Base-by-base conservation (phyloP, 805 yeast species). In the Suhomyces tanzawaensis region DNA sequence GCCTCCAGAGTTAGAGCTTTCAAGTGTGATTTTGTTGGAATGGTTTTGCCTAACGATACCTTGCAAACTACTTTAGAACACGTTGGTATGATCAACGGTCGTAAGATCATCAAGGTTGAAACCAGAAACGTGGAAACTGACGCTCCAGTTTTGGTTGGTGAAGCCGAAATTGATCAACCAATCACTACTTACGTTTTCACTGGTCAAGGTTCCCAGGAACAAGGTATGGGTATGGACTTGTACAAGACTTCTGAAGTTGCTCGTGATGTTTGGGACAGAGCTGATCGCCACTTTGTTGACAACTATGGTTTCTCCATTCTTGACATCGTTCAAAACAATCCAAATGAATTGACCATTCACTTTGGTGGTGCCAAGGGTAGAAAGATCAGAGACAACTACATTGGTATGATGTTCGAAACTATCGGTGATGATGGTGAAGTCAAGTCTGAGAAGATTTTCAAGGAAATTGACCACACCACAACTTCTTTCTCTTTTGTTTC, bases 181-280 rank as follows among this genome's bases (percentile, higher is more conserved):
- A 85, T 83, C 37, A 86, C 98, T 30, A 85, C 99, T 15, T 93
- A 86, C 63, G 95, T 93, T 41, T 93, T 95, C 72, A 93, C 99
- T 49, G 99, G 99, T 61, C 99, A 93, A 76, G 99, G 99, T 66
- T 91, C 99, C 44, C 99, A 93, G 71, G 99, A 95, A 68, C 99
- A 95, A 74, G 97, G 97, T 64, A 93, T 93, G 99, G 99, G 99
- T 76, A 93, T 93, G 99, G 99, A 93, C 66, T 77, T 93, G 61
- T 93, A 93, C 67, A 82, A 81, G 49, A 76, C 85, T 29, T 85
- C 96, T 35, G 89, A 79, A 21, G 96, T 93, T 62, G 99, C 99
- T 37, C 81, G 81, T 57, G 80, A 79, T 47, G 97, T 93, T 46
- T 93, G 99, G 99, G 98, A 93, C 65, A 85, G 88, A 62, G 99